phyloP scores from a whole-genome alignment of 129 eudicot species.

The Flaveria trinervia region DNA sequence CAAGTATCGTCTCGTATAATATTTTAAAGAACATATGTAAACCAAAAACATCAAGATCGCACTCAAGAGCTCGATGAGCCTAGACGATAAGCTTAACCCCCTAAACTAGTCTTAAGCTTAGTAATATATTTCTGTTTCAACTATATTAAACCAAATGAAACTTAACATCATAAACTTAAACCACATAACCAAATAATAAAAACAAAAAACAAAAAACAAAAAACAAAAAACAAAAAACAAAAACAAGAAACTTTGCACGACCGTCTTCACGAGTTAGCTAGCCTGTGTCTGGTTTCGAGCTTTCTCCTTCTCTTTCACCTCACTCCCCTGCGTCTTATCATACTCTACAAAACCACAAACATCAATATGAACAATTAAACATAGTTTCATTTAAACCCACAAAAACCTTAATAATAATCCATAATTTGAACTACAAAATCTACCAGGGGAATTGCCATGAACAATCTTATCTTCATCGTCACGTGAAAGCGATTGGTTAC shows the following conservation, averaged over 20 bases:
- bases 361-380: background rate
- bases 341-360: constrained; percentile 32
- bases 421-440: background rate
- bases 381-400: background rate
- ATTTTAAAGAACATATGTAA: no score
- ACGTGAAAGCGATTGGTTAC: constrained; percentile 46
- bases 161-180: no score
- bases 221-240: background rate
- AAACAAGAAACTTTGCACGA: background rate
- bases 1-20: no score
- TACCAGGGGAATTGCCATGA: constrained; percentile 51
- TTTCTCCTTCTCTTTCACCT: constrained; percentile 73
- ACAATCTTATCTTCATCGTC: constrained; percentile 42
- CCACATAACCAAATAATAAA: no score
- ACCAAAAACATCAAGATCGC: no score
- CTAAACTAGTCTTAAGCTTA: no score
- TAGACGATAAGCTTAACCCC: no score
- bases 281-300: constrained; percentile 50
- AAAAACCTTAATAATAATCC: background rate
- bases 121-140: no score
- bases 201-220: background rate
- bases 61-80: no score
- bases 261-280: constrained; percentile 23
- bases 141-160: no score
- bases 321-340: constrained; percentile 67